Evolutionary conservation across 2,329 filamentous ascomycete species (phyloP).

Genomic region (Pseudophaeomoniella oleicola): DNA sequence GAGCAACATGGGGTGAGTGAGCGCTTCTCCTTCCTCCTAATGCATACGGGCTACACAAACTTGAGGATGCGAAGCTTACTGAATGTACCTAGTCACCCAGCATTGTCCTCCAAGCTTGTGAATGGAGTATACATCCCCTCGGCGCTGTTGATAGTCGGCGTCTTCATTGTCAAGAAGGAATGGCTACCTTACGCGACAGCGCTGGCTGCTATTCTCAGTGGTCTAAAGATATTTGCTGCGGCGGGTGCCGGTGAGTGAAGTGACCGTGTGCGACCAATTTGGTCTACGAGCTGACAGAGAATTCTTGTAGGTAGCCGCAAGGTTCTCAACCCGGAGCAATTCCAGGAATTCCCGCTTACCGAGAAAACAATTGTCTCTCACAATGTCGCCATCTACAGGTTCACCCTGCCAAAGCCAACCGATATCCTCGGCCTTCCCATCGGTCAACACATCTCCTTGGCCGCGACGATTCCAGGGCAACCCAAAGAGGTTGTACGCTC

Average conservation of each 20-base stretch:
- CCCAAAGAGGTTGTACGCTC: constrained; percentile 77
- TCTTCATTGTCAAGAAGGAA: constrained; percentile 63
- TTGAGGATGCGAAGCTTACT: not conserved
- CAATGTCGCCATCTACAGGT: constrained; percentile 98
- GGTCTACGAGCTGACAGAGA: constrained; percentile 46
- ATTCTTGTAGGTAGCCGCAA: constrained; percentile 62
- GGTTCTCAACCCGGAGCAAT: constrained; percentile 71
- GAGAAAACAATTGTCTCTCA: constrained; percentile 94
- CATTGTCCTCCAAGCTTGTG: constrained; percentile 39
- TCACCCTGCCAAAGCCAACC: constrained; percentile 61
- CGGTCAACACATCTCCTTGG: constrained; percentile 96
- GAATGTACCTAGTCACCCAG: constrained; percentile 4
- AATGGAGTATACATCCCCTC: constrained; percentile 74
- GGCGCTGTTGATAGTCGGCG: constrained; percentile 62
- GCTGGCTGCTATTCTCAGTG: constrained; percentile 50
- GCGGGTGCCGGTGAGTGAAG: constrained; percentile 41
- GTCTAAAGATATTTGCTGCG: constrained; percentile 56
- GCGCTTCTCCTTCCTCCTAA: not conserved
- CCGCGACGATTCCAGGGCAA: constrained; percentile 61
- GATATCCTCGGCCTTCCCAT: constrained; percentile 91
- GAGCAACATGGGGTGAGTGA: not conserved
- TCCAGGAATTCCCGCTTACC: constrained; percentile 84
- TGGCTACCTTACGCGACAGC: constrained; percentile 58
- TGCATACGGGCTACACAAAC: not conserved
- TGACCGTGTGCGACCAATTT: constrained; percentile 1